Percentiles rank a stretch among this genome's conserved stretches.
These are phyloP conservation scores for Volvox africanus DNA, from an alignment of 139 green algal genomes.

Conservation along the genomic window DNA sequence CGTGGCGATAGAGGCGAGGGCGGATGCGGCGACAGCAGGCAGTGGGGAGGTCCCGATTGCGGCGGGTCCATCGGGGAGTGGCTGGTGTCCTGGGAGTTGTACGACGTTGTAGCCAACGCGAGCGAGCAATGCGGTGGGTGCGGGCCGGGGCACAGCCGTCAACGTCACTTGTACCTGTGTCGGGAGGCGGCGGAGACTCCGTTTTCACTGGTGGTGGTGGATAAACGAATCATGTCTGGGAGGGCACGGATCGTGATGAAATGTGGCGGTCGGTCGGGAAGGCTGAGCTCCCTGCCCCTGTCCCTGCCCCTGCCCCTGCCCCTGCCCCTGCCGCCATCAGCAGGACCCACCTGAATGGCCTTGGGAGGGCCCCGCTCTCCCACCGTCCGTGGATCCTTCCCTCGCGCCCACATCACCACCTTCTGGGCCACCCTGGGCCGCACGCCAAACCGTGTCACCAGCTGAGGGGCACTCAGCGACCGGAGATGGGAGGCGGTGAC, in stretches of 20 bases:
- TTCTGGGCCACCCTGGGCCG: not conserved
- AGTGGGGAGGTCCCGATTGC: no score
- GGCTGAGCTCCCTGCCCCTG: not conserved
- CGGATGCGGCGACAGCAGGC: no score
- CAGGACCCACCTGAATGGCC: conserved; percentile 11
- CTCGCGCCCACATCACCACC: not conserved
- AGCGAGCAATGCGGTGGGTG: not conserved
- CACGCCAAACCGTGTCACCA: conserved; percentile 2
- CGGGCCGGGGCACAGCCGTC: conserved; percentile 2
- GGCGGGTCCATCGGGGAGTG: no score
- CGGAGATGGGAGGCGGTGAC: not conserved
- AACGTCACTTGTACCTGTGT: conserved; percentile 34
- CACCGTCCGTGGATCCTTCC: conserved; percentile 6
- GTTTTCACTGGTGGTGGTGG: no score
- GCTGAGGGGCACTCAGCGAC: not conserved
- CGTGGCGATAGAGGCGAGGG: not conserved
- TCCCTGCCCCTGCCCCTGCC: not conserved
- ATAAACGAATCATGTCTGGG: no score
- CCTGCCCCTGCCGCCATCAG: no score
- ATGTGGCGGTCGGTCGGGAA: not conserved
- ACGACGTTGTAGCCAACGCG: not conserved
- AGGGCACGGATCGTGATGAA: not conserved
- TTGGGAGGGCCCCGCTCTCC: conserved; percentile 6
- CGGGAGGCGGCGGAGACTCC: not conserved
- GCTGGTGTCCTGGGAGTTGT: no score